Conservation (phyloP, 2,329 filamentous ascomycete genomes). For the Sporothrix mexicana region DNA sequence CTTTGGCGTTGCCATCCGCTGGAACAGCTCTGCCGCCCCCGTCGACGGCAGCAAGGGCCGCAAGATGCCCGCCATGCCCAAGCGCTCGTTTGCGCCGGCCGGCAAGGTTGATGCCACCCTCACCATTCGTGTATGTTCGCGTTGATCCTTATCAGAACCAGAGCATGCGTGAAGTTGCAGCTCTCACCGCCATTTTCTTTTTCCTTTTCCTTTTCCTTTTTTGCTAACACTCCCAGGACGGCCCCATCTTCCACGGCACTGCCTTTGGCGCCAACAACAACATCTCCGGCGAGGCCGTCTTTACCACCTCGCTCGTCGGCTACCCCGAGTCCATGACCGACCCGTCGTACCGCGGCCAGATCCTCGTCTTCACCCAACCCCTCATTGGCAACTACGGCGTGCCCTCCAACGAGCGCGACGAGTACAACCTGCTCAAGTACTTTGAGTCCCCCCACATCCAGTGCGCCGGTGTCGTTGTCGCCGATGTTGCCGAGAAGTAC, state of each 20-base stretch:
- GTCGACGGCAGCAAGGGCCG: slow-evolving; percentile 73
- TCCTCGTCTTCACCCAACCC: slow-evolving; percentile 96
- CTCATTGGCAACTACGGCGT: slow-evolving; percentile 99
- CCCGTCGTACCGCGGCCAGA: slow-evolving; percentile 89
- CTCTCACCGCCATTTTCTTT: not conserved
- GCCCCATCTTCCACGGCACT: slow-evolving; percentile 93
- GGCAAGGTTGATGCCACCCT: slow-evolving; percentile 81
- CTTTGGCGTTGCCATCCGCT: slow-evolving; percentile 46
- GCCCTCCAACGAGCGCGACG: slow-evolving; percentile 81
- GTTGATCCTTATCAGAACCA: not conserved
- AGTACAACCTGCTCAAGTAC: slow-evolving; percentile 91
- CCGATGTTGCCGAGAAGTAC: slow-evolving; percentile 91
- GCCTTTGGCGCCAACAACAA: slow-evolving; percentile 97
- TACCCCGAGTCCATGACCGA: slow-evolving; percentile 96
- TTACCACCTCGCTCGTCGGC: slow-evolving; percentile 96
- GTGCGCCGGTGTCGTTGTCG: slow-evolving; percentile 92
- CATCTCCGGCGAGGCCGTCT: slow-evolving; percentile 97
- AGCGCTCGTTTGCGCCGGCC: slow-evolving; percentile 67
- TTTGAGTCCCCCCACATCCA: slow-evolving; percentile 99
- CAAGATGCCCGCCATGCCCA: slow-evolving; percentile 64
- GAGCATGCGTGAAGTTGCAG: not conserved
- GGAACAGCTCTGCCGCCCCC: slow-evolving; percentile 50
- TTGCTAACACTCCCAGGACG: slow-evolving; percentile 64
- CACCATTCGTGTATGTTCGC: slow-evolving; percentile 79
- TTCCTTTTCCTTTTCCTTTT: not conserved